A percentile compares a stretch with the other conserved stretches of the same genome.
Evolutionary conservation across 2,329 filamentous ascomycete species (phyloP).

Genomic region (Zopfia rhizophila): DNA sequence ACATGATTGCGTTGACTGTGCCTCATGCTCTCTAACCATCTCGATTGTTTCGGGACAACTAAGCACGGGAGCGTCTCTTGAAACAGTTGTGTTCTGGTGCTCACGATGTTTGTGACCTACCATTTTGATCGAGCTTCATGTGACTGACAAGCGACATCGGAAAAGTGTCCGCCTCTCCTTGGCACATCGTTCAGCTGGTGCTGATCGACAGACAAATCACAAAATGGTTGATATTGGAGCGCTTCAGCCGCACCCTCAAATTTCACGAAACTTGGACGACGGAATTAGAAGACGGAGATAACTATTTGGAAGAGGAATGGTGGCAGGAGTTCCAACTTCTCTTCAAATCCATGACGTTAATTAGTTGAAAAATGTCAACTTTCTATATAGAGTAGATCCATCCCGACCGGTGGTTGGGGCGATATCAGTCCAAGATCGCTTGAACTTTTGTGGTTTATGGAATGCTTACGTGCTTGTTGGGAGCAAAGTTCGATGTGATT

Average conservation of each 20-base stretch:
- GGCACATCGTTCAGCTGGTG: not conserved
- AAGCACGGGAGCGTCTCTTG: conserved; percentile 28
- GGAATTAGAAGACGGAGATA: too few species aligned
- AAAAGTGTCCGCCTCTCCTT: not conserved
- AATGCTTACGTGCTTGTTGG: conserved; percentile 3
- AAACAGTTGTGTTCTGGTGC: conserved; percentile 23
- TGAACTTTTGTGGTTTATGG: too few species aligned
- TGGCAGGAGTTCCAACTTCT: too few species aligned
- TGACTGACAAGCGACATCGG: conserved; percentile 18
- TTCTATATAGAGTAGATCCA: too few species aligned
- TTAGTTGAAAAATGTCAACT: too few species aligned
- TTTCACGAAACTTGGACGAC: too few species aligned
- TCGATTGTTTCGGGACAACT: conserved; percentile 18
- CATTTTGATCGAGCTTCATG: conserved; percentile 1
- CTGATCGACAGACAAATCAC: too few species aligned
- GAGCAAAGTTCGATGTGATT: conserved; percentile 1
- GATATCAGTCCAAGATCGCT: too few species aligned
- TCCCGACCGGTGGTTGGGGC: too few species aligned
- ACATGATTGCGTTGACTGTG: conserved; percentile 3
- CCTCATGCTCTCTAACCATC: conserved; percentile 1
- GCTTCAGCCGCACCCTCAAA: conserved; percentile 14
- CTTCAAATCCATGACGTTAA: too few species aligned
- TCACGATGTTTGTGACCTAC: conserved; percentile 5
- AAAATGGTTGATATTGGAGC: not conserved
- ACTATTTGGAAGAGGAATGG: too few species aligned